These are phyloP conservation scores for Apophysomyces ossiformis DNA, from an alignment of 371 early-diverging fungal species.

Conservation along the genomic window DNA sequence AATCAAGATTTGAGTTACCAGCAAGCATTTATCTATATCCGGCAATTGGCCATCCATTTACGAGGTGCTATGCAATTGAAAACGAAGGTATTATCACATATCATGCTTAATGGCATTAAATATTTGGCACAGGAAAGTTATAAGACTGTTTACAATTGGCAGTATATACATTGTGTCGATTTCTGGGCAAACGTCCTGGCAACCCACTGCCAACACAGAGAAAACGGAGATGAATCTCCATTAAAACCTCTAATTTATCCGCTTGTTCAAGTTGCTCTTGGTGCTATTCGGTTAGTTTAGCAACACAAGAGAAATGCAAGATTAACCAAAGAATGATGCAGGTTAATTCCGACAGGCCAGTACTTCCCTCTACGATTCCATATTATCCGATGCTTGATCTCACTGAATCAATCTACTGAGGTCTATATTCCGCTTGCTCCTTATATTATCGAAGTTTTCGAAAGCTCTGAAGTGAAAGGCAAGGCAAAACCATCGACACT, in stretches of 20 bases:
- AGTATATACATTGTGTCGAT: conserved; percentile 86
- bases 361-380: conserved; percentile 94
- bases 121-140: conserved; percentile 65
- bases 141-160: conserved; percentile 93
- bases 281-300: conserved; percentile 61
- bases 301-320: not conserved
- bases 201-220: conserved; percentile 59
- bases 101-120: not conserved
- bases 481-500: conserved; percentile 73
- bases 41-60: conserved; percentile 90
- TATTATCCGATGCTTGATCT: conserved; percentile 71
- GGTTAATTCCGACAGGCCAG: conserved; percentile 84
- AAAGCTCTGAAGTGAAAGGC: conserved; percentile 57
- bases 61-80: conserved; percentile 83
- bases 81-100: conserved; percentile 53
- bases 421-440: conserved; percentile 87
- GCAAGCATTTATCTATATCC: conserved; percentile 89
- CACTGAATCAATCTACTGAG: conserved; percentile 69
- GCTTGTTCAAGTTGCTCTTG: conserved; percentile 86
- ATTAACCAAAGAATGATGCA: conserved; percentile 15
- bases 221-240: conserved; percentile 55
- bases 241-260: conserved; percentile 88
- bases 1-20: conserved; percentile 83
- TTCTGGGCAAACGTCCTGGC: conserved; percentile 87
- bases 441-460: conserved; percentile 78